Conservation (phyloP, 805 yeast species). For the Hanseniaspora valbyensis region DNA sequence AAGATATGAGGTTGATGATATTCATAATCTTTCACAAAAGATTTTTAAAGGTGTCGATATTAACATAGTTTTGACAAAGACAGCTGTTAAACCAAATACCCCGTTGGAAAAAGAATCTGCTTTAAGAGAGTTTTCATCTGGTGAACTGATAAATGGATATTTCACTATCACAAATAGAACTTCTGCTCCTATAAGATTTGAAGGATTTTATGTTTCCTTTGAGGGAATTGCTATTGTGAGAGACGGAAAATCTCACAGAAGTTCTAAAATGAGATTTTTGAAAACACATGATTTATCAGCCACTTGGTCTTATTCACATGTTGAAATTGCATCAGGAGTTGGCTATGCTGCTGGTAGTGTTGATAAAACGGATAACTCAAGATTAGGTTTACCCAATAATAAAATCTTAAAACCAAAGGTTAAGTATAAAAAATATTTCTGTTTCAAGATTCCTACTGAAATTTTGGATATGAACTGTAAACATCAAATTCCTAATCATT, state of each 20-base stretch:
- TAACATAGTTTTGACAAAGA: conserved; percentile 20
- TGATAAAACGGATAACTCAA: conserved; percentile 25
- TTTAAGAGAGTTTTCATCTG: conserved; percentile 41
- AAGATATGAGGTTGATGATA: conserved; percentile 19
- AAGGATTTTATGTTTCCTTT: conserved; percentile 46
- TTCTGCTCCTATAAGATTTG: conserved; percentile 37
- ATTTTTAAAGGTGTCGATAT: conserved; percentile 21
- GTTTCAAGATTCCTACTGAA: conserved; percentile 44
- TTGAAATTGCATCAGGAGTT: conserved; percentile 20
- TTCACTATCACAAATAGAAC: conserved; percentile 36
- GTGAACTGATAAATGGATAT: conserved; percentile 45
- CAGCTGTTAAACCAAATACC: conserved; percentile 20
- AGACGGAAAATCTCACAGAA: conserved; percentile 19
- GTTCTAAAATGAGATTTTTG: conserved; percentile 31
- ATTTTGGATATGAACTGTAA: conserved; percentile 45
- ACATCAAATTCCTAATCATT: conserved; percentile 30
- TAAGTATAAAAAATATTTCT: conserved; percentile 45
- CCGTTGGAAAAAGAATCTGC: conserved; percentile 27
- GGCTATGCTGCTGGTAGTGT: conserved; percentile 35
- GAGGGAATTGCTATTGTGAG: conserved; percentile 38
- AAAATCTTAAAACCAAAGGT: conserved; percentile 37
- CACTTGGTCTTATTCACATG: conserved; percentile 35
- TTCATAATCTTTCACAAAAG: conserved; percentile 22
- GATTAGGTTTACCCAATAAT: conserved; percentile 35
- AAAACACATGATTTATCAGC: conserved; percentile 45